Conservation (phyloP, 495 filamentous ascomycete genomes). For the Corynascus novoguineensis region DNA sequence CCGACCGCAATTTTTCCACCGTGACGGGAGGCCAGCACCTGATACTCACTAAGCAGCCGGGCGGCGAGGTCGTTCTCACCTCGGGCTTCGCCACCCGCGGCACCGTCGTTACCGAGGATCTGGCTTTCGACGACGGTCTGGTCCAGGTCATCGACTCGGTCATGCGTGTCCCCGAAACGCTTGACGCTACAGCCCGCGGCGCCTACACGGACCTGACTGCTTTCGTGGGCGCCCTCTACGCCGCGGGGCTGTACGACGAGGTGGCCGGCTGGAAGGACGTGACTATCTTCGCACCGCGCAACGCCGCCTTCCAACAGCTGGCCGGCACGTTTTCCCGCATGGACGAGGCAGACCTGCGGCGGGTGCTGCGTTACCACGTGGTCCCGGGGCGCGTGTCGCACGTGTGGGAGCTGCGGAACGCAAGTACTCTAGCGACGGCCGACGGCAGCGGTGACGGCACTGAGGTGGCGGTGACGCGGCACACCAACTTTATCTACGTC, state of each 20-base stretch:
- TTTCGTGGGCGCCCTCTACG: slow-evolving; percentile 35
- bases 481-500: slow-evolving; percentile 32
- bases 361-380: slow-evolving; percentile 33
- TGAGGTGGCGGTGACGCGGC: slow-evolving; percentile 26
- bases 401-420: slow-evolving; percentile 31
- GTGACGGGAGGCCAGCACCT: slow-evolving; percentile 28
- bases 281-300: slow-evolving; percentile 39
- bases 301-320: slow-evolving; percentile 49
- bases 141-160: slow-evolving; percentile 31
- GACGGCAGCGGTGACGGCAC: slow-evolving; percentile 27
- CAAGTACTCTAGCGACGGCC: slow-evolving; percentile 30
- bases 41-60: slow-evolving; percentile 28
- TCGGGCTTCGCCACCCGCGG: slow-evolving; percentile 28
- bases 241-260: slow-evolving; percentile 27
- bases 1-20: slow-evolving; percentile 15
- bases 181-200: slow-evolving; percentile 22
- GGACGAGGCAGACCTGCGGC: slow-evolving; percentile 9
- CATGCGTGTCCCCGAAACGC: slow-evolving; percentile 23
- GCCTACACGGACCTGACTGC: slow-evolving; percentile 27
- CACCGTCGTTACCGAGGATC: slow-evolving; percentile 25
- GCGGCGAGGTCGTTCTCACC: slow-evolving; percentile 24
- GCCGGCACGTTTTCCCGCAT: slow-evolving; percentile 26
- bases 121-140: slow-evolving; percentile 23
- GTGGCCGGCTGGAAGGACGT: slow-evolving; percentile 20
- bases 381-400: slow-evolving; percentile 39